Base-by-base conservation (phyloP, 2,329 filamentous ascomycete species). In the Lasiodiplodia hormozganensis region DNA sequence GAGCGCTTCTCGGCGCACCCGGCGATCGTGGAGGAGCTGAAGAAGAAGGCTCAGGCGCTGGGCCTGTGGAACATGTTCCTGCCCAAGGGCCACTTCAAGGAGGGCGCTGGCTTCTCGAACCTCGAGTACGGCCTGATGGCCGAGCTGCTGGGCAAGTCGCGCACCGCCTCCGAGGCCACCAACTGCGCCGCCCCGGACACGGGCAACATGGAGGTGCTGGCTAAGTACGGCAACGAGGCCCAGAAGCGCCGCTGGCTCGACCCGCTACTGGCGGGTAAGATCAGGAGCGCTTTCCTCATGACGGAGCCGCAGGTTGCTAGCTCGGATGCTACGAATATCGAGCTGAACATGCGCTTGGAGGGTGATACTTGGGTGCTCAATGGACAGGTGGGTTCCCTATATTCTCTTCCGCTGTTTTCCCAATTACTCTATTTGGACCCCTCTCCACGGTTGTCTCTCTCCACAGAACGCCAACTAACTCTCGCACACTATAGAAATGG, bases 21-120 rank as follows among this genome's bases (percentile, higher is more conserved):
- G 0, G 79, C 85, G 52, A 86, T 98, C 74, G 87, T 99, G 70
- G 96, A 99, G 73, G 90, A 96, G 67, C 87, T 99, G 74, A 98
- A 98, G 87, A 84, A 82, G 72, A 92, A 94, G 80, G 96, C 95
- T 54, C 88, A 86, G 76, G 86, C 91, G 74, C 87, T 97, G 31
- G 96, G 95, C 1, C 85, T 99, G 56, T 99, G 96, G 96, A 99
- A 99, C 83, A 92, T 99, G 90, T 99, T 99, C 85, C 82, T 99
- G 73, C 93, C 96, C 72, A 95, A 92, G 84, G 94, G 90, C 75
- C 94, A 97, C 83, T 98, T 97, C 86, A 93, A 91, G 80, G 93
- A 97, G 83, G 96, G 94, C 1, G 94, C 95, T 28, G 96, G 96
- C 40, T 97, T 93, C 84, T 93, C 90, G 70, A 99, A 98, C 82